Evolutionary conservation across 179 eudicot species (phyloP).

Genomic region (Sideroxylon spinosum): DNA sequence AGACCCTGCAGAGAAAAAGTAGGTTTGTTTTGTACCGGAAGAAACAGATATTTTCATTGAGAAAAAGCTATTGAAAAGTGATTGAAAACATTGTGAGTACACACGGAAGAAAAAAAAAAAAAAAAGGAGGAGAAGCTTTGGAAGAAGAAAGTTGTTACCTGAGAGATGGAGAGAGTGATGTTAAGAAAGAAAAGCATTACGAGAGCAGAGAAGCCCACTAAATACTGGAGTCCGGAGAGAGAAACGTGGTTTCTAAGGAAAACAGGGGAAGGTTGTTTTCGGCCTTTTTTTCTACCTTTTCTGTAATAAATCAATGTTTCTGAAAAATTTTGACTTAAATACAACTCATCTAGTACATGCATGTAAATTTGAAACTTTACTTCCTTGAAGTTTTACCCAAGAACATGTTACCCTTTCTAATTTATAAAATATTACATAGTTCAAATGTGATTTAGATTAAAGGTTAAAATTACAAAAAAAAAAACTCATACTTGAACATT

Average conservation of each 20-base stretch:
- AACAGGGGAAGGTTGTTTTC: slow-evolving; percentile 30
- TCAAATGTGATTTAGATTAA: no score
- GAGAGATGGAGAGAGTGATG: background rate
- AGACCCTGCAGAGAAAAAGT: background rate
- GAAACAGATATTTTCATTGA: background rate
- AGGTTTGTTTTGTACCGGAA: background rate
- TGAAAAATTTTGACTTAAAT: no score
- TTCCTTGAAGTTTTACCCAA: no score
- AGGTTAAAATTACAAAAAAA: no score
- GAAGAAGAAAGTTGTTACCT: slow-evolving; percentile 7
- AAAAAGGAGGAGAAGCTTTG: slow-evolving; percentile 10
- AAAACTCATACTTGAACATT: no score
- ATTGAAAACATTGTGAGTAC: background rate
- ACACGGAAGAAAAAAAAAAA: background rate
- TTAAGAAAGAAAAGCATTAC: slow-evolving; percentile 9
- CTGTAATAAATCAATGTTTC: slow-evolving; percentile 18
- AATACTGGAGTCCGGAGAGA: slow-evolving; percentile 19
- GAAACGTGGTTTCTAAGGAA: slow-evolving; percentile 55
- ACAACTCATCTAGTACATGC: no score
- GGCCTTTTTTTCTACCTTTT: slow-evolving; percentile 13
- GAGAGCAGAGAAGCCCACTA: slow-evolving; percentile 13
- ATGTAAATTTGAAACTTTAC: no score
- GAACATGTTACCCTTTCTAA: no score
- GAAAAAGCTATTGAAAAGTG: background rate
- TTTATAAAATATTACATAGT: no score